These are phyloP conservation scores for Cytospora leucostoma DNA, from an alignment of 2,329 filamentous ascomycete species.

Conservation along the genomic window DNA sequence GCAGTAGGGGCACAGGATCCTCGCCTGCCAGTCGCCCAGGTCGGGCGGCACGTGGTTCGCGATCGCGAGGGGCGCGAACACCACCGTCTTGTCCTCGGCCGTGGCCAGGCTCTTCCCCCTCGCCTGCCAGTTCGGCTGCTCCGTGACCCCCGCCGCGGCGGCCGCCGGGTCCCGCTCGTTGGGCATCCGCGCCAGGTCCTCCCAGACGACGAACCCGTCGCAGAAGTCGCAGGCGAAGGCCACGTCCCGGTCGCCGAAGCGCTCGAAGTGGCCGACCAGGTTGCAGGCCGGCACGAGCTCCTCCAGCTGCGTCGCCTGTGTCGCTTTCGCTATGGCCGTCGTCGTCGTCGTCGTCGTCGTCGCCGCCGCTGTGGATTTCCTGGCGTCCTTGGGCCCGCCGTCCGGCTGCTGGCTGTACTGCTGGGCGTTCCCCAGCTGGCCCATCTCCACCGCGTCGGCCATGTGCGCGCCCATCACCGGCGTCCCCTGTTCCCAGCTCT, in stretches of 20 bases:
- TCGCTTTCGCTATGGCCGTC: background rate
- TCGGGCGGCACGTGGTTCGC: conserved; percentile 58
- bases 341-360: background rate
- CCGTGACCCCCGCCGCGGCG: conserved; percentile 31
- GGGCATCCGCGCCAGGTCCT: conserved; percentile 56
- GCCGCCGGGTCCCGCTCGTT: conserved; percentile 41
- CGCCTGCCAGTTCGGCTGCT: conserved; percentile 54
- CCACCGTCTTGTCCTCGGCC: conserved; percentile 50
- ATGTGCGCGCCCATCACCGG: conserved; percentile 22
- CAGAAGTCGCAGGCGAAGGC: conserved; percentile 64
- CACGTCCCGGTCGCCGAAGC: conserved; percentile 55
- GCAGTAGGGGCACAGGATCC: conserved; percentile 57
- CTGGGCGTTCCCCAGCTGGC: conserved; percentile 19
- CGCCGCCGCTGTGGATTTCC: conserved; percentile 21
- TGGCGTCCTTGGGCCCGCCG: conserved; percentile 23
- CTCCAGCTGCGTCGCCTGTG: conserved; percentile 38
- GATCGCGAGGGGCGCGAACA: conserved; percentile 59
- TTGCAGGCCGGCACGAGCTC: conserved; percentile 54
- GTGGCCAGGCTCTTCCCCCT: conserved; percentile 44
- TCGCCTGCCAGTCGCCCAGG: conserved; percentile 53
- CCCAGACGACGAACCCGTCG: conserved; percentile 61
- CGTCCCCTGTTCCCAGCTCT: conserved; percentile 26
- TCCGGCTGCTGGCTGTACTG: conserved; percentile 23
- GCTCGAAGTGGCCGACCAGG: conserved; percentile 55
- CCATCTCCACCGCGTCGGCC: conserved; percentile 27